A percentile compares a stretch with the other conserved stretches of the same genome.
Evolutionary conservation across 371 early-diverging fungal genomes (phyloP).

Genomic region (Syncephalastrum sp.): DNA sequence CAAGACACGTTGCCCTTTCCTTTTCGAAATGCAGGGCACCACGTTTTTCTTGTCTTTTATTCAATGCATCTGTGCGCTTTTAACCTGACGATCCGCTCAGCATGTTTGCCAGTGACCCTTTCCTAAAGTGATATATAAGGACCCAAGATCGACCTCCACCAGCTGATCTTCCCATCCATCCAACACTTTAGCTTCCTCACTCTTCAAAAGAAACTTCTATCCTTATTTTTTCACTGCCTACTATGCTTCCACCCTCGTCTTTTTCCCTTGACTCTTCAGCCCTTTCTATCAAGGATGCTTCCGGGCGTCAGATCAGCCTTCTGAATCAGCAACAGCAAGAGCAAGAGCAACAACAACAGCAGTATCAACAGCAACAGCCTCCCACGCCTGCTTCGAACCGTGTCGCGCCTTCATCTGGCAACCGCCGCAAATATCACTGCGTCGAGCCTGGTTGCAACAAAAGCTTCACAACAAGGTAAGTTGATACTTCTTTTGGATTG

Average conservation of each 20-base stretch:
- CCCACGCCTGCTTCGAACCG: not conserved
- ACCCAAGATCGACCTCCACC: not conserved
- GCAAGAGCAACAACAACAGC: constrained; percentile 1
- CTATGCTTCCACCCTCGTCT: constrained; percentile 4
- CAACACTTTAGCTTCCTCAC: not conserved
- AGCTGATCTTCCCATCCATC: not conserved
- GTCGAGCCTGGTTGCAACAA: constrained; percentile 52
- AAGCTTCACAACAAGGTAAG: constrained; percentile 59
- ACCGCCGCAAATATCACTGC: constrained; percentile 50
- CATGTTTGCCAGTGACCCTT: not conserved
- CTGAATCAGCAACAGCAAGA: not conserved
- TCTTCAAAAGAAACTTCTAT: not conserved
- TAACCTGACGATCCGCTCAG: constrained; percentile 13
- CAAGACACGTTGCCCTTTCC: constrained; percentile 1
- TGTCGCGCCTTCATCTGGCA: not conserved
- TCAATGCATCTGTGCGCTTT: constrained; percentile 16
- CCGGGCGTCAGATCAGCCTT: constrained; percentile 5
- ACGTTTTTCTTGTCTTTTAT: constrained; percentile 9
- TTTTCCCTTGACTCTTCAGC: constrained; percentile 1
- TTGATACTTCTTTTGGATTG: not conserved
- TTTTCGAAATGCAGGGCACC: constrained; percentile 5
- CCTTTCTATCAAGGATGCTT: constrained; percentile 8
- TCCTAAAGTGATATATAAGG: constrained; percentile 5
- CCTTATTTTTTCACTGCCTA: not conserved
- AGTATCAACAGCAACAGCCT: not conserved